phyloP scores from a whole-genome alignment of 2,329 filamentous ascomycete species.

The Colletotrichum sp. region DNA sequence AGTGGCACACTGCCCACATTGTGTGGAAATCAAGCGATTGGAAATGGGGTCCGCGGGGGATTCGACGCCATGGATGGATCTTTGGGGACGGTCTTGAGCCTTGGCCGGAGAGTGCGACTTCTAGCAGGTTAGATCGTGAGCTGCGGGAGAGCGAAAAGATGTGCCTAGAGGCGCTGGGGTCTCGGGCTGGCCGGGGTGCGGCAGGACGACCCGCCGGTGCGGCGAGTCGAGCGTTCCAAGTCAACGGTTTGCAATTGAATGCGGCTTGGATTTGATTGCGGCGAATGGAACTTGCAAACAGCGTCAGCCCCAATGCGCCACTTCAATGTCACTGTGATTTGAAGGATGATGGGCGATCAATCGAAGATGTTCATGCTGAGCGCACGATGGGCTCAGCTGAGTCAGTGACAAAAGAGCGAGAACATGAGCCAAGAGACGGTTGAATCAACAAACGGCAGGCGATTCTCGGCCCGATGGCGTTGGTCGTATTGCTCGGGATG shows the following conservation, averaged over 20 bases:
- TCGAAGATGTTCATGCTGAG: neutral
- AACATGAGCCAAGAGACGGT: neutral
- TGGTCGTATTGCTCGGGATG: neutral
- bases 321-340: neutral
- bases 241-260: slow-evolving; percentile 2
- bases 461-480: neutral
- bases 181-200: slow-evolving; percentile 11
- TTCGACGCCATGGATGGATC: neutral
- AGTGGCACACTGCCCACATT: neutral
- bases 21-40: slow-evolving; percentile 1
- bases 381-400: neutral
- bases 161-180: neutral
- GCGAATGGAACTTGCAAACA: neutral
- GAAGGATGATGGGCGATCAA: neutral
- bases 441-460: neutral
- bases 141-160: neutral
- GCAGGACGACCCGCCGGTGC: neutral
- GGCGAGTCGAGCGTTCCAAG: neutral
- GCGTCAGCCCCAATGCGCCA: neutral
- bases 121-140: neutral
- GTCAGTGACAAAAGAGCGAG: neutral
- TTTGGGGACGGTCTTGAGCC: neutral
- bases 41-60: neutral
- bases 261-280: neutral
- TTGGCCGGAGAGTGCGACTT: neutral